phyloP scores from a whole-genome alignment of 2,329 filamentous ascomycete species.

The Curvularia sp. region DNA sequence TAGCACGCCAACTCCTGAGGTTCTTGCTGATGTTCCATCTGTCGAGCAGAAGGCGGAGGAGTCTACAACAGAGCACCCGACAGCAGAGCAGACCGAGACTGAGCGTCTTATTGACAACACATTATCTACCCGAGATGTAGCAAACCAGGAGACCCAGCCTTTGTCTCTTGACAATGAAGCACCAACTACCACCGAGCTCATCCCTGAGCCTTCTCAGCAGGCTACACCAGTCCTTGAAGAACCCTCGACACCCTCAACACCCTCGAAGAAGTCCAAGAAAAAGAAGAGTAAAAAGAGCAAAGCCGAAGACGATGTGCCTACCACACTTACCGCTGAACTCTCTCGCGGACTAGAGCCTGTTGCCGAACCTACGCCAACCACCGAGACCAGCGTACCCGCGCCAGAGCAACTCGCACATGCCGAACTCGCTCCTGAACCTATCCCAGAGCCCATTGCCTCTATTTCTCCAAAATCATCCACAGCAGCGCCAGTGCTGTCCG shows the following conservation, averaged over 20 bases:
- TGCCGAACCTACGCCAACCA: background rate
- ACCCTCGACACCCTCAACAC: constrained; percentile 4
- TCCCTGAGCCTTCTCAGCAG: constrained; percentile 9
- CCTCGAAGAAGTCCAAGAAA: constrained; percentile 55
- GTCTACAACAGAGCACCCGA: background rate
- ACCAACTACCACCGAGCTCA: constrained; percentile 1
- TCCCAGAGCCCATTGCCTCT: background rate
- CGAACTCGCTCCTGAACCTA: background rate
- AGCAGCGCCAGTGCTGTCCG: background rate
- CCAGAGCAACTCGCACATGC: background rate
- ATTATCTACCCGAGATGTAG: constrained; percentile 7
- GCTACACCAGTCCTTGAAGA: constrained; percentile 5
- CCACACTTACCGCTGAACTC: background rate
- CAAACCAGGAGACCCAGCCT: background rate
- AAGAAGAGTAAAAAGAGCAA: constrained; percentile 36
- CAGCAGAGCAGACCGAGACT: background rate
- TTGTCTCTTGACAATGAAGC: background rate
- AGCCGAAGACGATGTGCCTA: constrained; percentile 6
- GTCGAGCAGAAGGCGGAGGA: constrained; percentile 7
- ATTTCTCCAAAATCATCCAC: background rate
- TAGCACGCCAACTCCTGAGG: constrained; percentile 21
- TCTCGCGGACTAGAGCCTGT: background rate
- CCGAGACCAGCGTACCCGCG: background rate
- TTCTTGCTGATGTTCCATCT: constrained; percentile 2
- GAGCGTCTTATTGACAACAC: constrained; percentile 1